A percentile compares a stretch with the other conserved stretches of the same genome.
These are phyloP conservation scores for Litchi chinensis DNA, from an alignment of 345 rosid species.

Conservation along the genomic window DNA sequence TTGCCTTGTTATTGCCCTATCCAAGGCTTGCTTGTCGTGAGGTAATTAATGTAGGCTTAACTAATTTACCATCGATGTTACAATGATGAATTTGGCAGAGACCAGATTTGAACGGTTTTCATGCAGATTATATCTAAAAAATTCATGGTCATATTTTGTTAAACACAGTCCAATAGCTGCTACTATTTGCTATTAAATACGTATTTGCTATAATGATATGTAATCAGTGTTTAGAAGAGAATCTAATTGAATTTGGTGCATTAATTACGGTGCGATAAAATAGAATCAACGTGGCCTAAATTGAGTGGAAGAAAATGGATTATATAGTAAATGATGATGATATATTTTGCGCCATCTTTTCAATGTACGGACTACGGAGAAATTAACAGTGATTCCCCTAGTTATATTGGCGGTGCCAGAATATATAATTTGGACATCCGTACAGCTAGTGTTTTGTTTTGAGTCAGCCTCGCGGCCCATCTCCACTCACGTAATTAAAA, in stretches of 20 bases:
- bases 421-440: no score
- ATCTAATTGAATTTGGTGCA: background rate
- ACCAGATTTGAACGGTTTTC: no score
- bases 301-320: background rate
- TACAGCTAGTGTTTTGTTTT: no score
- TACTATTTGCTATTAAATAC: no score
- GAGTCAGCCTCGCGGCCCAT: background rate
- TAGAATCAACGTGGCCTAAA: background rate
- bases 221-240: background rate
- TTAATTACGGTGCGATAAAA: background rate
- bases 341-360: background rate
- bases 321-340: no score
- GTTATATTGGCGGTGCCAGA: no score
- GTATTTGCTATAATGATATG: background rate
- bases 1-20: constrained; percentile 70
- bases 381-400: background rate
- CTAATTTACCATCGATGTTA: no score
- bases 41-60: constrained; percentile 37
- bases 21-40: constrained; percentile 75
- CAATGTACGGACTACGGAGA: background rate
- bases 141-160: no score
- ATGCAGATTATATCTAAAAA: no score
- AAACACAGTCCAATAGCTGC: no score
- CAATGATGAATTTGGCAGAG: no score
- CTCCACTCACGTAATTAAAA: background rate